These are phyloP conservation scores for Colletotrichum gloeosporioides DNA, from an alignment of 2,329 filamentous ascomycete species.

Conservation along the genomic window DNA sequence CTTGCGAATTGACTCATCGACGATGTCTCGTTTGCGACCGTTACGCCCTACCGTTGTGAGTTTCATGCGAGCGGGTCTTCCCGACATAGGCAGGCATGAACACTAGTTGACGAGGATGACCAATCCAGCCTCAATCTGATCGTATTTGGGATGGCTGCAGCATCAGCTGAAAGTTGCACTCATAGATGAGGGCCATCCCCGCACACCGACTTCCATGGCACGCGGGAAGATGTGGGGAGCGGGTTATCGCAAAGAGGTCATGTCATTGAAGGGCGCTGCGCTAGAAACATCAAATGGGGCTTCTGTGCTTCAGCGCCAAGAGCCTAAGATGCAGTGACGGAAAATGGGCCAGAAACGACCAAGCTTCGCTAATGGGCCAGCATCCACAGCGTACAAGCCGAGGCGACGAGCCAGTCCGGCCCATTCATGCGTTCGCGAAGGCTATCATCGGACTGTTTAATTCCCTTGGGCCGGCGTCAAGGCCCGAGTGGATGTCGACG, in stretches of 20 bases:
- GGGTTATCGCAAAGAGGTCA: neutral
- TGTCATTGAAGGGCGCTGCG: constrained; percentile 9
- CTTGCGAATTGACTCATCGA: constrained; percentile 1
- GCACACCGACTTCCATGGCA: neutral
- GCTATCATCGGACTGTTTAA: neutral
- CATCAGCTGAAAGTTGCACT: neutral
- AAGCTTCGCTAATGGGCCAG: neutral
- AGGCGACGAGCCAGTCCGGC: neutral
- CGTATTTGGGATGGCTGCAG: neutral
- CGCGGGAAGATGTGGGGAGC: neutral
- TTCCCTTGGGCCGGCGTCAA: neutral
- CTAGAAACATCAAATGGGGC: neutral
- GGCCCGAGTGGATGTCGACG: neutral
- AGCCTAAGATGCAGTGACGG: neutral
- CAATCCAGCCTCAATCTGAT: neutral
- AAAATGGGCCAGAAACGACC: neutral
- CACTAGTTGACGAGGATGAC: neutral
- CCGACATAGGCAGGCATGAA: neutral
- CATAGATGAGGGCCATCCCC: neutral
- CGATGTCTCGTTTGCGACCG: neutral
- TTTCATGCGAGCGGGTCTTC: neutral
- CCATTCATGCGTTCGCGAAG: neutral
- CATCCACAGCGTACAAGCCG: neutral
- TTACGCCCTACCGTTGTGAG: neutral
- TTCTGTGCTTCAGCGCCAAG: neutral